Base-by-base conservation (phyloP, 345 rosid species). In the Dovyalis caffra region DNA sequence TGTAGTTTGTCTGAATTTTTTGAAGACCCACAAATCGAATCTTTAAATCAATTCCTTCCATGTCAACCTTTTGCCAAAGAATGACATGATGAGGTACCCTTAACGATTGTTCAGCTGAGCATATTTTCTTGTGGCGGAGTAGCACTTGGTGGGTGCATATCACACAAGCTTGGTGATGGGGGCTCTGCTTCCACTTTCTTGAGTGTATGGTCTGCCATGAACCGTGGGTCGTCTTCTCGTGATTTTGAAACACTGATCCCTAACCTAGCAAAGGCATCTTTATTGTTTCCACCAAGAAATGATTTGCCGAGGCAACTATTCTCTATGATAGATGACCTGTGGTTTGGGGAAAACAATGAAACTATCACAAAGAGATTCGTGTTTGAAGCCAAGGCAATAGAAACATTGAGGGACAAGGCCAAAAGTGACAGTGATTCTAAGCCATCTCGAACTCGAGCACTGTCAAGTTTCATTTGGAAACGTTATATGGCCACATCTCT, bases 401-500 rank as follows among this genome's bases (percentile, higher is more conserved):
- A 38, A 8, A 10, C 72, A 32, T 72, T 65, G 5, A 77, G 35
- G 57, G 64, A 23, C 7, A 31, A 18, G 70, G 75, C 70, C 9
- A 40, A 9, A n/a, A 58, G 65, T 28, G 68, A 73, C n/a, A 3
- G 8, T 5, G 69, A 45, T 0, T 20, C 7, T 12, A 56, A 26
- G 23, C 81, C 37, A 8, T 34, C 37, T 34, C 37, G 8, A 34
- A 12, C 47, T 23, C 35, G 49, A 51, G 77, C 66, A 9, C 18
- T 80, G n/a, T 38, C 69, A 28, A 32, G n/a, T 33, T 72, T 72
- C 67, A 61, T 80, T 64, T 51, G 77, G 80, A 72, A 76, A 51
- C 37, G 8, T 34, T 34, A 34, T 34, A 34, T 6, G 37, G 37
- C 37, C 37, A 34, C 37, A 34, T 34, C 37, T 34, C 37, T 34